Base-by-base conservation (phyloP, 2,329 filamentous ascomycete genomes). In the Botrytis tulipae region DNA sequence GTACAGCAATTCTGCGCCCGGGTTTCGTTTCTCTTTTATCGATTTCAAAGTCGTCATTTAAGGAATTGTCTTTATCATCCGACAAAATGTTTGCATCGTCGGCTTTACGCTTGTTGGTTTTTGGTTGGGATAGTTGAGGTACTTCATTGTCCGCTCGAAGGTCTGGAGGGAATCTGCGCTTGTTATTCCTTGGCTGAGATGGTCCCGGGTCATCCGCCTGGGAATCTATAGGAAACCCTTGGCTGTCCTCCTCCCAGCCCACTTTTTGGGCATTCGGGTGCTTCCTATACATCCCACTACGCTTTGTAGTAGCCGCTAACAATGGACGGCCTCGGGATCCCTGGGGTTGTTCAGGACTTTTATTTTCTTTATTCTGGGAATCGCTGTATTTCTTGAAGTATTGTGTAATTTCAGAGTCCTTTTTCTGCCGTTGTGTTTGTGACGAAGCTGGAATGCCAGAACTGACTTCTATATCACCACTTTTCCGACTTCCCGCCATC, bases 311-410 rank as follows among this genome's bases (percentile, higher is more conserved):
- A 29, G 48, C 22, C 16, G 14, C 40, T 51, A 4, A 42, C 25
- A 35, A 42, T 20, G n/a, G 37, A 29, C n/a, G 35, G 32, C 16
- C 66, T 57, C 9, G 35, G 8, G 48, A 57, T 29, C 9, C 48
- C 29, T 42, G 61, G 16, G 22, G n/a, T 32, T 60, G 37, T 14
- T 59, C 65, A 42, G 66, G 66, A 20, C 22, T 75, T 42, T 74
- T 74, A 40, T 81, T 81, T 63, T 81, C 80, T 72, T 81, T 81
- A 32, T 81, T 80, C 59, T 77, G 78, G 25, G 80, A 77, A 32
- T 73, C 71, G 16, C 35, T 73, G 25, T 66, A 73, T n/a, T 37
- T 46, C 16, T 75, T 70, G 63, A 74, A 76, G 25, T 32, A 22
- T 18, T 20, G 42, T 54, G 60, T 66, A 42, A 59, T 63, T 44